phyloP scores from a whole-genome alignment of 345 rosid species.

The Tarenaya hassleriana region DNA sequence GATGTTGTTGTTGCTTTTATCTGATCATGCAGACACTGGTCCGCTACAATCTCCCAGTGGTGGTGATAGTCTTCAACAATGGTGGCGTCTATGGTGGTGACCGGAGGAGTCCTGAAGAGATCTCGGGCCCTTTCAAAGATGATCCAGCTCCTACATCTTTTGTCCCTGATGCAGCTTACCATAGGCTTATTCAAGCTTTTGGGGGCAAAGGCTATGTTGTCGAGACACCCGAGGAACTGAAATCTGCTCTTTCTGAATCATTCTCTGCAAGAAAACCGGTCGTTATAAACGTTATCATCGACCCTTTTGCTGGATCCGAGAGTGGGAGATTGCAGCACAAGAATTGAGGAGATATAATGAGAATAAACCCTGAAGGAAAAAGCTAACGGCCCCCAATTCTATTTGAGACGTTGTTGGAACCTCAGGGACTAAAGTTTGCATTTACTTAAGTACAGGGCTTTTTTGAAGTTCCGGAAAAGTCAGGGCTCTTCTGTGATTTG shows the following conservation, averaged over 20 bases:
- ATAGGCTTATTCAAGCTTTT: conserved; percentile 73
- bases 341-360: conserved; percentile 46
- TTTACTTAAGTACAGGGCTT: too few relatives aligned
- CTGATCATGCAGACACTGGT: conserved; percentile 71
- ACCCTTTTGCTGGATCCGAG: conserved; percentile 94
- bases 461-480: too few relatives aligned
- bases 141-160: conserved; percentile 98
- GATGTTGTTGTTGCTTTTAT: neutral
- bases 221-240: conserved; percentile 75
- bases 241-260: conserved; percentile 67
- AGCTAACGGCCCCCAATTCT: too few relatives aligned
- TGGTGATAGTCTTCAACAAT: conserved; percentile 90
- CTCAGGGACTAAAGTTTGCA: too few relatives aligned
- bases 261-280: conserved; percentile 71
- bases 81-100: conserved; percentile 99
- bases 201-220: conserved; percentile 91
- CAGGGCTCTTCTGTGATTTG: too few relatives aligned
- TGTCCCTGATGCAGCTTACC: conserved; percentile 85
- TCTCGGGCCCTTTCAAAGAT: conserved; percentile 69
- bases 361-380: too few relatives aligned
- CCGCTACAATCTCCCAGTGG: conserved; percentile 81
- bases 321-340: conserved; percentile 95
- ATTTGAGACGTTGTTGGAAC: too few relatives aligned
- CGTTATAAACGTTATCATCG: conserved; percentile 70
- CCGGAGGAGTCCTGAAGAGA: conserved; percentile 75